A percentile compares a stretch with the other conserved stretches of the same genome.
Evolutionary conservation across 106 monocot species (phyloP).

Genomic region (Hemerocallis citrina): DNA sequence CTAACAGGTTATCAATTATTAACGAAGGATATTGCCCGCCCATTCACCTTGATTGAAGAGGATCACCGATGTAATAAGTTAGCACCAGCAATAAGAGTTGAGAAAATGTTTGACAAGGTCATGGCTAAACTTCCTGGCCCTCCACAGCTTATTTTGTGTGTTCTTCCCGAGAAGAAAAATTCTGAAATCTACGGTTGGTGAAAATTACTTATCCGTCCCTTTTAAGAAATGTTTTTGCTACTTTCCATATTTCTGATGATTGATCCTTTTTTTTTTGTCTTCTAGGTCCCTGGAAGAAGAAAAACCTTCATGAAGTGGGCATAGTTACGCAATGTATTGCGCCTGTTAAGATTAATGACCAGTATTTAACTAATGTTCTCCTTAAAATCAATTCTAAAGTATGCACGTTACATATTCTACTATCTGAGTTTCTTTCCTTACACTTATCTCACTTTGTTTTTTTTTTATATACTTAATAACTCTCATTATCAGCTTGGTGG

Average conservation of each 20-base stretch:
- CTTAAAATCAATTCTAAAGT: constrained; percentile 84
- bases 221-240: neutral
- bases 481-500: constrained; percentile 50
- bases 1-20: neutral
- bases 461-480: constrained; percentile 3
- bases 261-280: neutral
- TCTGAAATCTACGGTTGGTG: constrained; percentile 62
- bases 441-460: neutral
- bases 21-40: constrained; percentile 41
- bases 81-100: constrained; percentile 53
- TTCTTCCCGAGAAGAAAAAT: constrained; percentile 67
- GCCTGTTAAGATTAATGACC: constrained; percentile 55
- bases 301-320: constrained; percentile 62
- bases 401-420: neutral
- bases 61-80: constrained; percentile 37
- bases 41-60: constrained; percentile 60
- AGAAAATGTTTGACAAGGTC: constrained; percentile 55
- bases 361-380: constrained; percentile 73
- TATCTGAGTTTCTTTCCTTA: too few relatives aligned
- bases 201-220: neutral
- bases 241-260: neutral
- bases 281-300: constrained; percentile 86
- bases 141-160: constrained; percentile 64
- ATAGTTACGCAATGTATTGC: constrained; percentile 64
- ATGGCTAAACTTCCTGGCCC: constrained; percentile 20